Evolutionary conservation across 75 land plant species (phyloP).

Genomic region (Cupressus sempervirens): DNA sequence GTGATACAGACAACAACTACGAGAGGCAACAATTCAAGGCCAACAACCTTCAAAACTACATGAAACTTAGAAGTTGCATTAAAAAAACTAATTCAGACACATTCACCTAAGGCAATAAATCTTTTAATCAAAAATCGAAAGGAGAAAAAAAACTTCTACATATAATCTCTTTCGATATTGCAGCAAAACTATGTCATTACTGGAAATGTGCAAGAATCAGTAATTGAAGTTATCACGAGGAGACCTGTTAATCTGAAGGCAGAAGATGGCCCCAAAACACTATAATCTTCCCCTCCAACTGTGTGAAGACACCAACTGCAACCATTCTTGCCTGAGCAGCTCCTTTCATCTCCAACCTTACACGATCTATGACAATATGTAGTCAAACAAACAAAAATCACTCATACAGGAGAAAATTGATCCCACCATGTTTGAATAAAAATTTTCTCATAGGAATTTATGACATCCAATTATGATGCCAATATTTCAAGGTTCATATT

Average conservation of each 20-base stretch:
- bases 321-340: constrained; percentile 7
- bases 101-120: background rate
- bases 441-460: constrained; percentile 10
- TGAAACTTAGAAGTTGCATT: background rate
- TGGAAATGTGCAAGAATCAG: constrained; percentile 13
- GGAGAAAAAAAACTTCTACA: constrained; percentile 1
- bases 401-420: constrained; percentile 13
- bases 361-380: constrained; percentile 12
- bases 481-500: constrained; percentile 2
- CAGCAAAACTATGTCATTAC: background rate
- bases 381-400: constrained; percentile 13
- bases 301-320: constrained; percentile 3
- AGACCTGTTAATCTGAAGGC: constrained; percentile 11
- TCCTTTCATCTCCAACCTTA: constrained; percentile 9
- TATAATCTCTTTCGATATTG: constrained; percentile 9
- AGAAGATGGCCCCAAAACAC: constrained; percentile 9
- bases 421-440: constrained; percentile 13
- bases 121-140: background rate
- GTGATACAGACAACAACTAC: background rate
- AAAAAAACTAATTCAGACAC: constrained; percentile 1
- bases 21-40: background rate
- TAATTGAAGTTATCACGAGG: constrained; percentile 11
- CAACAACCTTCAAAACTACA: background rate
- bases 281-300: background rate
- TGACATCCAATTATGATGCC: constrained; percentile 13